Percentiles rank a stretch among this genome's conserved stretches.
These are phyloP conservation scores for Hortiboletus campestris DNA, from an alignment of 768 basidiomycete species.

Conservation along the genomic window DNA sequence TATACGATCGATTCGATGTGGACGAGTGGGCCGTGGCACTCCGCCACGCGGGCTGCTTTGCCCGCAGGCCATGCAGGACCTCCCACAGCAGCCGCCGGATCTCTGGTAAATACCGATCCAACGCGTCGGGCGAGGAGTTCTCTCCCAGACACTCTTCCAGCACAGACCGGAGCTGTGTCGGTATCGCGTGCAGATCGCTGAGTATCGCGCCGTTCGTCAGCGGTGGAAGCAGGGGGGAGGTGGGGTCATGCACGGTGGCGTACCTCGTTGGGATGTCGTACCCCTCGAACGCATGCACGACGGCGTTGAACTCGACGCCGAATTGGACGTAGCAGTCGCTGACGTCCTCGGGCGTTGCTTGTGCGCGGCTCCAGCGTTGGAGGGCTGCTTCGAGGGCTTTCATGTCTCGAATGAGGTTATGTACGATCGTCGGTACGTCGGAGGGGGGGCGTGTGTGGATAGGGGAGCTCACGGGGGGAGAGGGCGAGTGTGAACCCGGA, in stretches of 20 bases:
- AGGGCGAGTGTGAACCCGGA: background rate
- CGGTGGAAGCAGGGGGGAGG: too few relatives aligned
- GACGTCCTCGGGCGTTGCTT: conserved; percentile 66
- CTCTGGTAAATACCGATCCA: conserved; percentile 39
- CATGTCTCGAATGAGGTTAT: conserved; percentile 74
- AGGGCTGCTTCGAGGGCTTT: conserved; percentile 76
- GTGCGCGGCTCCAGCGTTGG: conserved; percentile 60
- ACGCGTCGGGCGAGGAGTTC: conserved; percentile 30
- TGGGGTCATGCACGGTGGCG: conserved; percentile 18
- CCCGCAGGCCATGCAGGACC: conserved; percentile 42
- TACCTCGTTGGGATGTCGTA: conserved; percentile 79
- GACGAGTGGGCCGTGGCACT: conserved; percentile 9
- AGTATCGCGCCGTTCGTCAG: background rate
- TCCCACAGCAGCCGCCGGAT: conserved; percentile 36
- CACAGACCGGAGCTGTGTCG: conserved; percentile 36
- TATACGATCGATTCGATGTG: conserved; percentile 8
- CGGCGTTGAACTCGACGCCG: conserved; percentile 84
- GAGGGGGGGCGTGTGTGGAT: background rate
- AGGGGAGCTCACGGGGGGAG: background rate
- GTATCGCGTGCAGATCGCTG: conserved; percentile 42
- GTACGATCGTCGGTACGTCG: conserved; percentile 63
- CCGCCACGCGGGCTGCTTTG: conserved; percentile 42
- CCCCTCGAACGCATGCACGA: conserved; percentile 69
- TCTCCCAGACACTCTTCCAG: conserved; percentile 48
- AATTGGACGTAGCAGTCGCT: conserved; percentile 89